Percentiles rank a stretch among this genome's conserved stretches.
Conservation (phyloP, 1,139 yeast species). For the Candida tetrigidarum region DNA sequence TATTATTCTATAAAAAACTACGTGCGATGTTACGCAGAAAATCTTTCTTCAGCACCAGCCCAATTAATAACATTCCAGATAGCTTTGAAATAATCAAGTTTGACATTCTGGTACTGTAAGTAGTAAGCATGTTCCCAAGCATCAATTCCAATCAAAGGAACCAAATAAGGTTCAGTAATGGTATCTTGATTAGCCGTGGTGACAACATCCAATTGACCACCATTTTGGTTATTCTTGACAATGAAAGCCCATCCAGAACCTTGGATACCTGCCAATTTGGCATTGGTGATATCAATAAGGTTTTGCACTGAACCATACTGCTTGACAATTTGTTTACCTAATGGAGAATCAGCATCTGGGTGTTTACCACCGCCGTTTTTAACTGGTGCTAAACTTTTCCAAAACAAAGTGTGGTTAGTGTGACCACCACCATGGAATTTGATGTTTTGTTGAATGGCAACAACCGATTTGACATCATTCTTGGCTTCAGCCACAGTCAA, state of each 20-base stretch:
- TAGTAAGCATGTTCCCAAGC: slow-evolving; percentile 59
- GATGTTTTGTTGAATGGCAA: slow-evolving; percentile 42
- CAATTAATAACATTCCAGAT: slow-evolving; percentile 54
- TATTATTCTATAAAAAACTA: neutral
- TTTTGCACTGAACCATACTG: slow-evolving; percentile 48
- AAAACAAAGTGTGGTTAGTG: slow-evolving; percentile 48
- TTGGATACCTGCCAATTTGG: slow-evolving; percentile 48
- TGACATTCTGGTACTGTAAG: slow-evolving; percentile 52
- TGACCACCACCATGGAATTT: slow-evolving; percentile 52
- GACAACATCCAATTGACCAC: slow-evolving; percentile 42
- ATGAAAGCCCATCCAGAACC: slow-evolving; percentile 57
- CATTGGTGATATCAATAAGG: slow-evolving; percentile 42
- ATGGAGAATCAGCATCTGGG: slow-evolving; percentile 35
- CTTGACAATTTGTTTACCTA: slow-evolving; percentile 36
- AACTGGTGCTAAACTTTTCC: slow-evolving; percentile 49
- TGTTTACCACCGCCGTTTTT: slow-evolving; percentile 44
- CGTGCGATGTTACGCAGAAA: slow-evolving; percentile 10
- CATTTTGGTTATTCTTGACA: slow-evolving; percentile 46
- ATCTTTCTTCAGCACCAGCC: slow-evolving; percentile 50
- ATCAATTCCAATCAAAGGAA: slow-evolving; percentile 51
- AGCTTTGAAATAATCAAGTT: slow-evolving; percentile 51
- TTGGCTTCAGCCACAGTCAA: slow-evolving; percentile 37
- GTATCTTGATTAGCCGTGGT: slow-evolving; percentile 53
- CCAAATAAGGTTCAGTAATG: slow-evolving; percentile 41
- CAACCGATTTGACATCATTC: slow-evolving; percentile 41